Evolutionary conservation across 371 early-diverging fungal genomes (phyloP).

Genomic region (Lichtheimia ornata): DNA sequence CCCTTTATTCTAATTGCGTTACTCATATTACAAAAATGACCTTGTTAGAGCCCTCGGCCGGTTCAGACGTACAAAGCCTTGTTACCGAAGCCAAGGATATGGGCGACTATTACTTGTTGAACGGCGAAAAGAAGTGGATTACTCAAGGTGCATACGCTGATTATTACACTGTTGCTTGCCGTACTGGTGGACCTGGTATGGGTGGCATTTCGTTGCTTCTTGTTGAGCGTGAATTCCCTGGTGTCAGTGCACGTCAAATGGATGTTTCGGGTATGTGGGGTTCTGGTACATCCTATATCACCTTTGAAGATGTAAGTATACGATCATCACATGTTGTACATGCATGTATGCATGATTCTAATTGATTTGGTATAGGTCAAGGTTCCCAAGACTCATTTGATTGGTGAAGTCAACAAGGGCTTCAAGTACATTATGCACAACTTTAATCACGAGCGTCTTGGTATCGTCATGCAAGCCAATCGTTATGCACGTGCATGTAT

Average conservation of each 20-base stretch:
- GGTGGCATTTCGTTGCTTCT: conserved; percentile 77
- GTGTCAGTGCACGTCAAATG: conserved; percentile 82
- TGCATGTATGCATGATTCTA: not conserved
- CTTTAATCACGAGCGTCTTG: conserved; percentile 79
- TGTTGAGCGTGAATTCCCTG: conserved; percentile 77
- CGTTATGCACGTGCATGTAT: conserved; percentile 86
- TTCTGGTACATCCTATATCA: conserved; percentile 75
- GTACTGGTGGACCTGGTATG: conserved; percentile 87
- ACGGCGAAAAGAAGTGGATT: conserved; percentile 90
- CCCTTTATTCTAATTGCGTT: too few species aligned
- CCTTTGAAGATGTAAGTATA: conserved; percentile 70
- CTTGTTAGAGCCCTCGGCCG: conserved; percentile 58
- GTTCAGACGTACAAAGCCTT: conserved; percentile 83
- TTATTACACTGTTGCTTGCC: conserved; percentile 65
- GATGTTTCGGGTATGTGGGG: conserved; percentile 78
- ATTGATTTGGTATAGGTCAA: conserved; percentile 38
- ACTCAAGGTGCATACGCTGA: conserved; percentile 89
- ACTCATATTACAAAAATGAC: too few species aligned
- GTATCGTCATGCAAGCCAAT: conserved; percentile 82
- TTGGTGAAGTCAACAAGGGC: conserved; percentile 87
- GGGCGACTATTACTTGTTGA: conserved; percentile 75
- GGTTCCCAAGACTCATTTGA: conserved; percentile 80
- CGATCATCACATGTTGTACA: not conserved
- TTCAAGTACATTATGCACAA: conserved; percentile 84
- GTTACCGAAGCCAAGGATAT: conserved; percentile 71